phyloP scores from a whole-genome alignment of 495 filamentous ascomycete species.

The Hypoxylon fragiforme region DNA sequence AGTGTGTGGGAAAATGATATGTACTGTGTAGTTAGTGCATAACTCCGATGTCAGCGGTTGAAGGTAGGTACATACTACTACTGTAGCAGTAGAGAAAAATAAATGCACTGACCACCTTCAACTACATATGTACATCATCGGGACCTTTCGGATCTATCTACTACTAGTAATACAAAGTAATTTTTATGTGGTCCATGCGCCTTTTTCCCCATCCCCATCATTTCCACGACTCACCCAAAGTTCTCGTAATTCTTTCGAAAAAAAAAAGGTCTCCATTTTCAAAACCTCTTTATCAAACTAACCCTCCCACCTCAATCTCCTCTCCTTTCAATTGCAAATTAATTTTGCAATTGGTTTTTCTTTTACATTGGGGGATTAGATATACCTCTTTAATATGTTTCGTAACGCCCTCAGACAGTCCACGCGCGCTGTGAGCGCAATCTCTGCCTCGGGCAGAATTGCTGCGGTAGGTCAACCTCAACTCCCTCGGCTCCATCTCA shows the following conservation, averaged over 20 bases:
- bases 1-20: too few species aligned
- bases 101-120: constrained; percentile 11
- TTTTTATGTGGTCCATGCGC: constrained; percentile 20
- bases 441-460: constrained; percentile 88
- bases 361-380: constrained; percentile 41
- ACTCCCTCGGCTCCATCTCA: constrained; percentile 41
- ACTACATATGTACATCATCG: constrained; percentile 1
- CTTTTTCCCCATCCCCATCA: constrained; percentile 32
- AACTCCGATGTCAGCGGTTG: too few species aligned
- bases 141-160: constrained; percentile 23
- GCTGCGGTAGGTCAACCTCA: constrained; percentile 79
- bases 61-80: too few species aligned
- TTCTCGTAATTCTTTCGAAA: constrained; percentile 29
- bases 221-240: constrained; percentile 20
- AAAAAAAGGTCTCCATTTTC: constrained; percentile 42
- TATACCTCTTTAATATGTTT: constrained; percentile 71
- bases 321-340: constrained; percentile 54
- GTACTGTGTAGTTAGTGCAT: too few species aligned
- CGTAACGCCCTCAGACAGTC: constrained; percentile 96
- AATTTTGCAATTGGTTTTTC: constrained; percentile 52
- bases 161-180: too few species aligned
- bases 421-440: constrained; percentile 87
- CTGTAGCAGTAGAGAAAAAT: too few species aligned
- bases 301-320: constrained; percentile 47
- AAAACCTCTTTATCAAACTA: constrained; percentile 32